These are phyloP conservation scores for Podospora fimiseda DNA, from an alignment of 495 filamentous ascomycete species.

Conservation along the genomic window DNA sequence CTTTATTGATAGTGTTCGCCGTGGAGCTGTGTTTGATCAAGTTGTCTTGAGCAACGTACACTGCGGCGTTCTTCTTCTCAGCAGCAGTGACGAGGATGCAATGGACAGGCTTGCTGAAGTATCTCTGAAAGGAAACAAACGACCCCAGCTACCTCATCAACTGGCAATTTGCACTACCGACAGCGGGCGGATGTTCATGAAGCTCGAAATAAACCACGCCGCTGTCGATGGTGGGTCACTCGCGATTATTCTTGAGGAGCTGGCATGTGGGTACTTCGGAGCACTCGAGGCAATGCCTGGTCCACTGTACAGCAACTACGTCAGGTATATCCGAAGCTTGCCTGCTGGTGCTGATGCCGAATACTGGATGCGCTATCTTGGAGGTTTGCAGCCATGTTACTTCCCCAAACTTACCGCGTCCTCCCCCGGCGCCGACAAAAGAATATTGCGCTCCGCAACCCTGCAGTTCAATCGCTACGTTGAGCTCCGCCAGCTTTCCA, in stretches of 20 bases:
- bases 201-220: slow-evolving; percentile 23
- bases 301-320: slow-evolving; percentile 51
- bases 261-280: slow-evolving; percentile 40
- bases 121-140: not conserved
- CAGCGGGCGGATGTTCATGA: slow-evolving; percentile 13
- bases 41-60: slow-evolving; percentile 16
- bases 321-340: slow-evolving; percentile 38
- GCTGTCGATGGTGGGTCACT: slow-evolving; percentile 28
- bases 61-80: slow-evolving; percentile 9
- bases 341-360: slow-evolving; percentile 36
- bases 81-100: slow-evolving; percentile 4
- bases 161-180: slow-evolving; percentile 18
- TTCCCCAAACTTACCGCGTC: slow-evolving; percentile 35
- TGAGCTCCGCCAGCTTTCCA: slow-evolving; percentile 18
- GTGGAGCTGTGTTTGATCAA: slow-evolving; percentile 34
- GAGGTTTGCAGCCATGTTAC: slow-evolving; percentile 42
- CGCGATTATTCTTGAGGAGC: slow-evolving; percentile 27
- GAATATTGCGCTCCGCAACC: slow-evolving; percentile 1
- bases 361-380: slow-evolving; percentile 50
- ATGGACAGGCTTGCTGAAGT: slow-evolving; percentile 7
- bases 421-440: not conserved
- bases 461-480: slow-evolving; percentile 16
- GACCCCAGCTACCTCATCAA: slow-evolving; percentile 20
- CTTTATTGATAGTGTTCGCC: slow-evolving; percentile 49
- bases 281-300: slow-evolving; percentile 21